Evolutionary conservation across 768 basidiomycete genomes (phyloP), one percentile per base, ranked within the genome.

Genomic region (Lactarius evosmus): DNA sequence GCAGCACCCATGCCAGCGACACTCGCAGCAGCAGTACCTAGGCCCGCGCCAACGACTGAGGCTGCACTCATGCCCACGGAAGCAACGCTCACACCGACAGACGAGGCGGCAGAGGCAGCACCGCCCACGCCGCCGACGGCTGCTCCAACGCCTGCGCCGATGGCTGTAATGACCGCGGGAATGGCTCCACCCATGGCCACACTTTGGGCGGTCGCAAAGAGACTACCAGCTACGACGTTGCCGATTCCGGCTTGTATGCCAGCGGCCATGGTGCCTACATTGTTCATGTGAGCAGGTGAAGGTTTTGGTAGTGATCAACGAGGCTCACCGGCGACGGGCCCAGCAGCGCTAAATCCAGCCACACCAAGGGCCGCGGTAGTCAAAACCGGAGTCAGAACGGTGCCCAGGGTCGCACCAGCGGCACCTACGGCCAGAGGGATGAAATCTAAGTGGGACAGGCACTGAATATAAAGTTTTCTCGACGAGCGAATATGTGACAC

Each of bases 271-370:
- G 30, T 22, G 25, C 61, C 61, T 58, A 19, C 12, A 44, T 34
- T 27, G 19, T 27, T 58, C 17, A 9, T 19, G 30, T 33, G 7
- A 7, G 8, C 25, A 32, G n/a, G 32, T 25, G 7, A 9, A 27
- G 5, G 22, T 4, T 25, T 4, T 14, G 2, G 12, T 22, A 7
- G 22, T 22, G 46, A 6, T 12, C 9, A 7, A 46, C 1, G 22
- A 25, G 9, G 38, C 36, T 56, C 14, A 60, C 65, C 64, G 2
- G 49, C 64, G 36, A 65, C 19, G 32, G 61, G 55, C 3, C 55
- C 64, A 4, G n/a, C 38, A 22, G 60, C 60, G 25, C 60, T 19
- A 22, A 65, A 57, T 11, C 64, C 60, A 4, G 46, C 6, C 12
- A 33, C 12, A 1, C 51, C 56, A 6, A 66, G 51, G 16, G 4